Evolutionary conservation across 495 filamentous ascomycete species (phyloP).

Genomic region (Bombardia bombarda): DNA sequence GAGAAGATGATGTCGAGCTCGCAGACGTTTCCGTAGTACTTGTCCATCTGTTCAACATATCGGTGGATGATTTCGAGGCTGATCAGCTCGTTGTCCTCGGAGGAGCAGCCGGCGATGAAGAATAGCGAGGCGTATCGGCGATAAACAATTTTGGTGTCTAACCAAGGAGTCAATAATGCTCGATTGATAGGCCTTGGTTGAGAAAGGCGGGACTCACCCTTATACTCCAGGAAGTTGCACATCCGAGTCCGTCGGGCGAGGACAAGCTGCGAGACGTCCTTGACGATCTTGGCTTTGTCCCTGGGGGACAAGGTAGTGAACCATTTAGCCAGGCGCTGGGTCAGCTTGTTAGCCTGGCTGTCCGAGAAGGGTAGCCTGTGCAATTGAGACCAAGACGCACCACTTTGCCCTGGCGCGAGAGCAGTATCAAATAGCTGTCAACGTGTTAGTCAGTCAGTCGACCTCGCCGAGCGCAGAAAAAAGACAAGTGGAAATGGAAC

Average conservation of each 20-base stretch:
- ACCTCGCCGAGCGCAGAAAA: not conserved
- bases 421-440: slow-evolving; percentile 86
- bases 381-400: slow-evolving; percentile 54
- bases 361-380: slow-evolving; percentile 26
- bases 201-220: slow-evolving; percentile 53
- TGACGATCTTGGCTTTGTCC: slow-evolving; percentile 99
- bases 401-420: slow-evolving; percentile 98
- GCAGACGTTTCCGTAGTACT: slow-evolving; percentile 99
- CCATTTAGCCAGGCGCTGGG: slow-evolving; percentile 96
- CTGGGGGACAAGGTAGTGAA: slow-evolving; percentile 96
- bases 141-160: slow-evolving; percentile 97
- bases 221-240: slow-evolving; percentile 99
- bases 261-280: slow-evolving; percentile 97
- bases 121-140: slow-evolving; percentile 97
- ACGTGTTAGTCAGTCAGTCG: slow-evolving; percentile 9
- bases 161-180: slow-evolving; percentile 12
- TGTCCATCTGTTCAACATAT: slow-evolving; percentile 99
- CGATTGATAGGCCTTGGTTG: no score
- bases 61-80: slow-evolving; percentile 97
- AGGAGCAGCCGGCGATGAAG: slow-evolving; percentile 95
- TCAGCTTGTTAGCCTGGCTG: slow-evolving; percentile 17
- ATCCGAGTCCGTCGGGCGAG: slow-evolving; percentile 91
- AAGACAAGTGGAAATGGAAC: not conserved
- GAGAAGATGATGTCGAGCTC: slow-evolving; percentile 99
- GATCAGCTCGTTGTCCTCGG: slow-evolving; percentile 95